A percentile compares a stretch with the other conserved stretches of the same genome.
phyloP scores from a whole-genome alignment of 225 moss, liverwort and hornwort species.

The Marchantia polymorpha region DNA sequence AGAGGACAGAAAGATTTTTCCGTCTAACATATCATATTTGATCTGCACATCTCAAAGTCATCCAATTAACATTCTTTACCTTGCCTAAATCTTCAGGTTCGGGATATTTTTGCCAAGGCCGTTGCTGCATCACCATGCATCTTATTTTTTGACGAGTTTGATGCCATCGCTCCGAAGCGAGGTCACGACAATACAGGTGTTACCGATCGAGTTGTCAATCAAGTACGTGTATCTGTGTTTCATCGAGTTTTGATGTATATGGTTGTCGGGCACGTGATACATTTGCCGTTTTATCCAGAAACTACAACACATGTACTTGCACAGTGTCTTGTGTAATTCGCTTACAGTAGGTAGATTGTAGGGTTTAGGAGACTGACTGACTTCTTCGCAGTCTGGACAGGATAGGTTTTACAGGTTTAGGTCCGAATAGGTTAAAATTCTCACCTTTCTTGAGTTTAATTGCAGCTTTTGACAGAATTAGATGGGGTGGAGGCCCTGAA shows the following conservation, averaged over 20 bases:
- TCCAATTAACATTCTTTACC: no score
- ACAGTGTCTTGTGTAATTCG: no score
- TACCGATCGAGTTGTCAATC: conserved; percentile 96
- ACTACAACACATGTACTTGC: no score
- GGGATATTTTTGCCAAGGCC: conserved; percentile 92
- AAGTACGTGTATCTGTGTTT: conserved; percentile 41
- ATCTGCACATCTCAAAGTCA: not conserved
- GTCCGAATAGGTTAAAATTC: not conserved
- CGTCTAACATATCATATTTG: not conserved
- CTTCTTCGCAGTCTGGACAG: no score
- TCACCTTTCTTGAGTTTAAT: not conserved
- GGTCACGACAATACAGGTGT: conserved; percentile 99
- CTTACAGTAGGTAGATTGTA: no score
- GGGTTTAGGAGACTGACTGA: no score
- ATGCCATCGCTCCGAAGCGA: conserved; percentile 93
- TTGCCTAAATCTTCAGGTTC: conserved; percentile 49
- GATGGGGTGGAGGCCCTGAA: conserved; percentile 98
- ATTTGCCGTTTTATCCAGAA: no score
- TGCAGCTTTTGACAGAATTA: conserved; percentile 94
- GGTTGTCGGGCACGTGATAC: no score
- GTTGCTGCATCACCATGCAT: conserved; percentile 87
- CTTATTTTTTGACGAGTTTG: conserved; percentile 98
- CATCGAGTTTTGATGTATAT: not conserved
- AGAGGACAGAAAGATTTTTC: not conserved
- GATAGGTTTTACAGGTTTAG: no score